Evolutionary conservation across 306 rosid genomes (phyloP).

Genomic region (Abrus pulchellus): DNA sequence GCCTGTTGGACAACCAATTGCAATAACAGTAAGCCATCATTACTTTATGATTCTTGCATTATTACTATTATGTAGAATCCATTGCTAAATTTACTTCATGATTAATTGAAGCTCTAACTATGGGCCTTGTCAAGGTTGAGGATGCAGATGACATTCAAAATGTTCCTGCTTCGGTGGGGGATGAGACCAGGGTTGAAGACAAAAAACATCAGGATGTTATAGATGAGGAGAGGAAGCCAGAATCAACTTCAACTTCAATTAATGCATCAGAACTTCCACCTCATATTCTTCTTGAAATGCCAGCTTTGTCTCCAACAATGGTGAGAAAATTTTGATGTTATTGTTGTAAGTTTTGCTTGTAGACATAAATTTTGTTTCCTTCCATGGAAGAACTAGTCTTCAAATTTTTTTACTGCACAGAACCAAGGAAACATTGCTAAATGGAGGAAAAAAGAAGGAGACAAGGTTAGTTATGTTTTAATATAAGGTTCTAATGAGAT

Average conservation of each 20-base stretch:
- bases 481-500: slow-evolving; percentile 26
- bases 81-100: slow-evolving; percentile 43
- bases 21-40: slow-evolving; percentile 71
- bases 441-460: slow-evolving; percentile 98
- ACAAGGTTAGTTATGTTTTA: slow-evolving; percentile 80
- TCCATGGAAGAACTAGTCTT: slow-evolving; percentile 38
- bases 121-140: slow-evolving; percentile 78
- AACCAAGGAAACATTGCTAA: slow-evolving; percentile 89
- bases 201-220: slow-evolving; percentile 52
- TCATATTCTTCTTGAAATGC: slow-evolving; percentile 83
- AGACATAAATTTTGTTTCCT: slow-evolving; percentile 39
- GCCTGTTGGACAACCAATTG: slow-evolving; percentile 92
- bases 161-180: slow-evolving; percentile 64
- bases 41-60: slow-evolving; percentile 46
- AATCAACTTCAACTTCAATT: slow-evolving; percentile 61
- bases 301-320: slow-evolving; percentile 98
- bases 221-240: slow-evolving; percentile 60
- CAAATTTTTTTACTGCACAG: slow-evolving; percentile 55
- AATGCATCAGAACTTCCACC: slow-evolving; percentile 83
- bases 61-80: slow-evolving; percentile 26
- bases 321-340: slow-evolving; percentile 56
- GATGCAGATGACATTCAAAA: slow-evolving; percentile 83
- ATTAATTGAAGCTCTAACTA: slow-evolving; percentile 52
- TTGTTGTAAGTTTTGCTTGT: slow-evolving; percentile 37
- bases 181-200: slow-evolving; percentile 61